phyloP scores from a whole-genome alignment of 768 basidiomycete species.

The Leucocoprinus leucothites region DNA sequence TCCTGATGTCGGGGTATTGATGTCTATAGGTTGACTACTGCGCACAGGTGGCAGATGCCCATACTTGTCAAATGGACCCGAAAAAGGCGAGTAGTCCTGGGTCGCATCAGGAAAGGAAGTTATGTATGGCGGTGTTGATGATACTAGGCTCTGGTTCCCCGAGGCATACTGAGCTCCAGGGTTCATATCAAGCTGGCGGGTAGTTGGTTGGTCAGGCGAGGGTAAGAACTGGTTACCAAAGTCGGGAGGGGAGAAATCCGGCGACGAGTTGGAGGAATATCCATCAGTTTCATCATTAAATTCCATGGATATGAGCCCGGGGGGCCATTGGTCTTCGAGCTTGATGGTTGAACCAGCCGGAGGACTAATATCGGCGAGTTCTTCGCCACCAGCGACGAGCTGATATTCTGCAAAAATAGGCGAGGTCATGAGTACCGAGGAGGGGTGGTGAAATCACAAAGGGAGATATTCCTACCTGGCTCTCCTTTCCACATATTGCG shows the following conservation, averaged over 20 bases:
- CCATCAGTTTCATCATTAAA: constrained; percentile 41
- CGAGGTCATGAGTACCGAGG: constrained; percentile 11
- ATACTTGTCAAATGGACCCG: constrained; percentile 4
- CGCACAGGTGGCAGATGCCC: constrained; percentile 7
- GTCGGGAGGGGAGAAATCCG: constrained; percentile 44
- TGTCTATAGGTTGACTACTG: constrained; percentile 18
- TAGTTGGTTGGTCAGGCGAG: constrained; percentile 37
- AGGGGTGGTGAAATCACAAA: not conserved
- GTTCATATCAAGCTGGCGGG: constrained; percentile 15
- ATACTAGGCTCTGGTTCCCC: not conserved
- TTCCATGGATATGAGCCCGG: constrained; percentile 41
- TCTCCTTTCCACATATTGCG: constrained; percentile 89
- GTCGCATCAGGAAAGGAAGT: constrained; percentile 4
- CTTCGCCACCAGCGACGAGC: constrained; percentile 79
- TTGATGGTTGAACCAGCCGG: constrained; percentile 50
- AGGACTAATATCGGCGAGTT: constrained; percentile 47
- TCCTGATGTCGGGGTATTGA: constrained; percentile 32
- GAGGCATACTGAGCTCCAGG: constrained; percentile 1
- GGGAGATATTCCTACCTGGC: constrained; percentile 43
- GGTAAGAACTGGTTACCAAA: constrained; percentile 43
- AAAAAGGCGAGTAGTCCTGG: constrained; percentile 3
- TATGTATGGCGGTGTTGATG: constrained; percentile 4
- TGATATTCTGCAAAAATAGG: constrained; percentile 53
- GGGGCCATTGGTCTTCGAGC: constrained; percentile 47
- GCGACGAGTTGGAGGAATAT: constrained; percentile 36